phyloP scores from a whole-genome alignment of 768 basidiomycete genomes.

The Leccinellum albellum region DNA sequence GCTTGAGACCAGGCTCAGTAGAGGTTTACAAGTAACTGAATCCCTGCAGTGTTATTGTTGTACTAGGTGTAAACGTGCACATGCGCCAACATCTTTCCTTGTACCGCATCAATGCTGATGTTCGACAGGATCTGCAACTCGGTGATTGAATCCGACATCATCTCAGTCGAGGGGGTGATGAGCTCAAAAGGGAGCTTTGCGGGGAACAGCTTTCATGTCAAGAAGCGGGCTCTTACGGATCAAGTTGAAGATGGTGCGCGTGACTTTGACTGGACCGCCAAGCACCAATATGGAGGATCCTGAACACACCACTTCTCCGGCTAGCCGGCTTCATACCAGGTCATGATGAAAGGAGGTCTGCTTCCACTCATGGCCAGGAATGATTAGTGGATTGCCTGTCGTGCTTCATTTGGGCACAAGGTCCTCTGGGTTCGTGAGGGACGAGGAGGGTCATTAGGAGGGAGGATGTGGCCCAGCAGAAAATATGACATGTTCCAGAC shows the following conservation, averaged over 20 bases:
- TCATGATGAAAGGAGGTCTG: conserved; percentile 64
- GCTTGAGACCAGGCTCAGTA: too few species aligned
- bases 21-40: too few species aligned
- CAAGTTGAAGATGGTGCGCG: conserved; percentile 51
- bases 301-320: conserved; percentile 69
- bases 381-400: conserved; percentile 66
- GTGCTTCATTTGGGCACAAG: conserved; percentile 71
- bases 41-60: too few species aligned
- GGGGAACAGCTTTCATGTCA: conserved; percentile 79
- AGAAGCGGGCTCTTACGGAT: conserved; percentile 52
- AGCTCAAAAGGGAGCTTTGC: conserved; percentile 77
- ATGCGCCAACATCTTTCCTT: conserved; percentile 82
- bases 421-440: conserved; percentile 78
- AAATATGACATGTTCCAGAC: too few species aligned
- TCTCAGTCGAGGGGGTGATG: conserved; percentile 57
- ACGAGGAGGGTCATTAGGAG: conserved; percentile 53
- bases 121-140: conserved; percentile 81
- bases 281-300: conserved; percentile 71
- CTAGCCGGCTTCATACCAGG: conserved; percentile 64
- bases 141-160: conserved; percentile 77
- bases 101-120: conserved; percentile 81
- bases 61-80: conserved; percentile 64
- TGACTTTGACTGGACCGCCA: conserved; percentile 57
- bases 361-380: conserved; percentile 59
- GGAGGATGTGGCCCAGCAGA: too few species aligned